Base-by-base conservation (phyloP, 345 rosid species). In the Excoecaria agallocha region DNA sequence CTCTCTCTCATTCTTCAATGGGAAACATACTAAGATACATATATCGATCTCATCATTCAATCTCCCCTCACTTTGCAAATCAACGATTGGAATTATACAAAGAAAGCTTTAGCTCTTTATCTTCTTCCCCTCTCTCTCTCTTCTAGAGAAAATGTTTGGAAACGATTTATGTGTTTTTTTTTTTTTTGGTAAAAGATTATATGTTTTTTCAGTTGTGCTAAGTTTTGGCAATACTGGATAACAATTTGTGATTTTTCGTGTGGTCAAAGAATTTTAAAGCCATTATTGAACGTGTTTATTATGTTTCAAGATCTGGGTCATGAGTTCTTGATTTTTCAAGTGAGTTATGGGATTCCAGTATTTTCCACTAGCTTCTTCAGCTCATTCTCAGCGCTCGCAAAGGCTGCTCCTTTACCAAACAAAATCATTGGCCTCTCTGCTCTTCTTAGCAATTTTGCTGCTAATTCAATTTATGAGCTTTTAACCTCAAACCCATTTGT, bases 341-440 rank as follows among this genome's bases (percentile, higher is more conserved):
- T 60, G 37, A 60, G 71, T 66, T 56, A 95, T 0, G 99, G 99
- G 54, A 93, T 89, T 52, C 97, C 93, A 1, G 96, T 91, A 15
- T 72, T 77, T 59, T 91, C 94, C 49, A 95, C 90, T 6, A 93
- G 78, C 83, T 83, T 83, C 89, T 77, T 91, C 76, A 95, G 49
- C 74, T 91, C 94, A 57, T 78, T 81, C 84, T 95, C 98, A 0
- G 96, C 96, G 66, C 89, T 70, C 1, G 94, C 90, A 82, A 85
- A 89, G 35, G 98, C 98, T 0, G 99, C 99, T 1, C 98, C 99
- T 85, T 95, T 93, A 0, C 99, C 97, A 39, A 88, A 93, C 79
- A 93, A 97, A 50, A 95, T 86, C 83, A 95, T 71, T 17, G 98
- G 99, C 84, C 94, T 86, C 80, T 91, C 88, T 7, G 99, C 94